Conservation (phyloP, 345 rosid genomes). For the Syzygium grande region DNA sequence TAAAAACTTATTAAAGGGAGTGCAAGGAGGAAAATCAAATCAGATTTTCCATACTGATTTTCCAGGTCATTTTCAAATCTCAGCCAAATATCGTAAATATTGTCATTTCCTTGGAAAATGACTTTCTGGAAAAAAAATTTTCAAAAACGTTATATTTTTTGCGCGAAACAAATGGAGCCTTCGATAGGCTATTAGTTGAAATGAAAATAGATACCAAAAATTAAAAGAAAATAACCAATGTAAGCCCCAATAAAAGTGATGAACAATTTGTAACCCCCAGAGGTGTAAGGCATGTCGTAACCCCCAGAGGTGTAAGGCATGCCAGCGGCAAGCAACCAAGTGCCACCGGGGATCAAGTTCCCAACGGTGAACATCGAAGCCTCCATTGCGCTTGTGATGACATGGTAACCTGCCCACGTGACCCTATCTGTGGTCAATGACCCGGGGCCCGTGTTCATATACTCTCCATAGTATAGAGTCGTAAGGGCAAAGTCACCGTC, state of each 20-base stretch:
- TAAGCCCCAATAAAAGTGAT: not conserved
- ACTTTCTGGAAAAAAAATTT: no score
- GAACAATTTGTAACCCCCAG: not conserved
- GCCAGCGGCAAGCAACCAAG: slow-evolving; percentile 36
- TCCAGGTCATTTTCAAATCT: no score
- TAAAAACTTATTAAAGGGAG: no score
- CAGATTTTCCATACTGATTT: no score
- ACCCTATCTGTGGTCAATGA: slow-evolving; percentile 34
- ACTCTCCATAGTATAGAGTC: slow-evolving; percentile 49
- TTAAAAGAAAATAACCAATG: not conserved
- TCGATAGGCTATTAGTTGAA: not conserved
- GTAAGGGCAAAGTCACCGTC: slow-evolving; percentile 33
- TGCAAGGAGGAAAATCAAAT: no score
- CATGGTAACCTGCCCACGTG: slow-evolving; percentile 37
- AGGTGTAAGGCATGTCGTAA: not conserved
- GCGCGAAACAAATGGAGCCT: no score
- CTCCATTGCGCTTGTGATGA: slow-evolving; percentile 26
- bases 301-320: slow-evolving; percentile 22
- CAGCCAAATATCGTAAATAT: no score
- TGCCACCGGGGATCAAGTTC: slow-evolving; percentile 32
- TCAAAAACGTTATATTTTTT: no score
- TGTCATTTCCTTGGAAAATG: no score
- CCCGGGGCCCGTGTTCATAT: slow-evolving; percentile 36
- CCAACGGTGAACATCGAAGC: slow-evolving; percentile 29
- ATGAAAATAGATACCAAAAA: not conserved